Conservation (phyloP, 805 yeast species). For the Isabelozyma rhagii region DNA sequence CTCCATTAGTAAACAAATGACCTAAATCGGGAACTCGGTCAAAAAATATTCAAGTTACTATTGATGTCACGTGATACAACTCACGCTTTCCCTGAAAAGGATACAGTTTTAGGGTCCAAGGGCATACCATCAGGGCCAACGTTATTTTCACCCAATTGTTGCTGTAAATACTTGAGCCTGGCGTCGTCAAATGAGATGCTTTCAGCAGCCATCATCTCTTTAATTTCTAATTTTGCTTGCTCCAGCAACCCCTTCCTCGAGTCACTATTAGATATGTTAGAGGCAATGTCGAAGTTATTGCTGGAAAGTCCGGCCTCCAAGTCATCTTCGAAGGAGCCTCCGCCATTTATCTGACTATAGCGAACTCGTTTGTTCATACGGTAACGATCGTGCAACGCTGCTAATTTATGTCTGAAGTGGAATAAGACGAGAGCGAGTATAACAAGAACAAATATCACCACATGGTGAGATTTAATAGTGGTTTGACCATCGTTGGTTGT, state of each 20-base stretch:
- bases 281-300: slow-evolving; percentile 49
- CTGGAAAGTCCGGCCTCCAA: slow-evolving; percentile 56
- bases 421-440: slow-evolving; percentile 18
- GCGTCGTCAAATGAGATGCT: slow-evolving; percentile 67
- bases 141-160: slow-evolving; percentile 45
- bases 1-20: slow-evolving; percentile 16
- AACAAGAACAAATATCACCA: slow-evolving; percentile 12
- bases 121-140: slow-evolving; percentile 69
- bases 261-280: slow-evolving; percentile 46
- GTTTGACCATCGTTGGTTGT: not conserved
- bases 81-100: slow-evolving; percentile 23
- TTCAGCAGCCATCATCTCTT: slow-evolving; percentile 50
- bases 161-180: slow-evolving; percentile 48
- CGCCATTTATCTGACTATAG: slow-evolving; percentile 4
- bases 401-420: slow-evolving; percentile 30
- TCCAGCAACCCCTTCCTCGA: slow-evolving; percentile 60
- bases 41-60: not conserved
- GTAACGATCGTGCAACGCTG: slow-evolving; percentile 23
- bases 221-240: slow-evolving; percentile 48
- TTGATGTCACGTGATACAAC: not conserved
- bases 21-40: slow-evolving; percentile 1
- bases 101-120: slow-evolving; percentile 60
- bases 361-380: slow-evolving; percentile 21
- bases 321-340: slow-evolving; percentile 21
- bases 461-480: slow-evolving; percentile 11